Base-by-base conservation (phyloP, 2,329 filamentous ascomycete genomes). In the Penicillium sp. region DNA sequence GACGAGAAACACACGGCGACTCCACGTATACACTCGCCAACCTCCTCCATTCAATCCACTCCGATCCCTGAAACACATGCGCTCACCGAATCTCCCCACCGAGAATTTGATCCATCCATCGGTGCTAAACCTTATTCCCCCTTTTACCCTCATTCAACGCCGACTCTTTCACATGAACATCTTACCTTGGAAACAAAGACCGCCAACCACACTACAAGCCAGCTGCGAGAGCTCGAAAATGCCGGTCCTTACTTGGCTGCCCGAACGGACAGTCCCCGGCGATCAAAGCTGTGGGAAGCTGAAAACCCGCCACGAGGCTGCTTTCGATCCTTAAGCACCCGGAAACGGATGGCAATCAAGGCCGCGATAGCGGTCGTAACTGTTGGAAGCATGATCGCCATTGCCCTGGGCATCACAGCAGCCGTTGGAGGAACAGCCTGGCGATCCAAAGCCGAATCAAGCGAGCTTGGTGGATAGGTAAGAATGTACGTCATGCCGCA, bases 391-490 rank as follows among this genome's bases (percentile, higher is more conserved):
- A 68, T 68, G 58, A 61, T 70, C 12, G 68, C 62, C 4, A 62
- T 71, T 41, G 68, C 66, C 7, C 45, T 71, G 41, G 67, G 68
- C 2, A 67, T 71, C 39, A 66, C 65, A 1, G 58, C 59, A 14
- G 65, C 64, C 2, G 65, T 70, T 1, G 64, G 65, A 18, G 67
- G 65, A n/a, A 61, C 65, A 4, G 62, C 68, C 3, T 71, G 66
- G 61, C 66, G 58, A 41, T 59, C 49, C 7, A 55, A 58, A 41
- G 50, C 62, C 12, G 48, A 56, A 22, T 53, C 59, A 14, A 51
- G 51, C 15, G 32, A 50, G 1, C 52, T 65, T 37, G 43, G 46
- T n/a, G 41, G 41, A 20, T 51, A 6, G 25, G 30, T 42, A 22
- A 52, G 55, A 43, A 3, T n/a, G 18, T 22, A 22, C 5, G 18